These are phyloP conservation scores for Bryoerythrophyllum caledonicum DNA, from an alignment of 225 moss, liverwort and hornwort species.

Conservation along the genomic window DNA sequence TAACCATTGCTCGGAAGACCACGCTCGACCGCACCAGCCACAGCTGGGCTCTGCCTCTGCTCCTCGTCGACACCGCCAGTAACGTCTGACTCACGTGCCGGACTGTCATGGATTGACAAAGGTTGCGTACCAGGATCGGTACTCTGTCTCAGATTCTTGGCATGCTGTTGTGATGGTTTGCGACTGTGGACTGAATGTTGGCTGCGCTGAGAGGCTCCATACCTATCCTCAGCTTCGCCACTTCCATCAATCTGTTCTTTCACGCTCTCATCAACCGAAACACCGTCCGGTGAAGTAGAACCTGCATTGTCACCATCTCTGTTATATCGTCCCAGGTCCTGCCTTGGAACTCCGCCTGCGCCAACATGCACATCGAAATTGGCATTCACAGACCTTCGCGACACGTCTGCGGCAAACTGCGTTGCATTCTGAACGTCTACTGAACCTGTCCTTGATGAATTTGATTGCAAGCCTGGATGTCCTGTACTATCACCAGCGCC, in stretches of 20 bases:
- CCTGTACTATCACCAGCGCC: background rate
- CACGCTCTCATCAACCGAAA: constrained; percentile 9
- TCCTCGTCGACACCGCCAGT: constrained; percentile 7
- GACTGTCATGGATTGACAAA: constrained; percentile 1
- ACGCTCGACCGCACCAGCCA: constrained; percentile 8
- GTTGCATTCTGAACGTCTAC: constrained; percentile 21
- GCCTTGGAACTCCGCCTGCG: constrained; percentile 29
- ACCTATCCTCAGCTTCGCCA: constrained; percentile 1
- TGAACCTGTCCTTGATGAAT: constrained; percentile 10
- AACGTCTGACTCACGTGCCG: background rate
- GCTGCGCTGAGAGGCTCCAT: constrained; percentile 9
- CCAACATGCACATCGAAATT: constrained; percentile 28
- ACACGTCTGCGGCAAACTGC: constrained; percentile 19
- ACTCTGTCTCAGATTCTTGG: constrained; percentile 1
- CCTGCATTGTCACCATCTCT: constrained; percentile 24
- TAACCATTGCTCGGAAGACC: background rate
- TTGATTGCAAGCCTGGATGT: background rate
- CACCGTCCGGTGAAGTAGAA: constrained; percentile 17
- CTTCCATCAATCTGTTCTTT: background rate
- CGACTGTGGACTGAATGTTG: background rate
- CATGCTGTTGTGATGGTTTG: background rate
- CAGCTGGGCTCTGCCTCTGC: background rate
- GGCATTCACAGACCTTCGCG: constrained; percentile 26
- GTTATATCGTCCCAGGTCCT: constrained; percentile 19
- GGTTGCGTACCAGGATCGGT: background rate